Conservation (phyloP, 2,329 filamentous ascomycete genomes). For the Fusarium sp. region DNA sequence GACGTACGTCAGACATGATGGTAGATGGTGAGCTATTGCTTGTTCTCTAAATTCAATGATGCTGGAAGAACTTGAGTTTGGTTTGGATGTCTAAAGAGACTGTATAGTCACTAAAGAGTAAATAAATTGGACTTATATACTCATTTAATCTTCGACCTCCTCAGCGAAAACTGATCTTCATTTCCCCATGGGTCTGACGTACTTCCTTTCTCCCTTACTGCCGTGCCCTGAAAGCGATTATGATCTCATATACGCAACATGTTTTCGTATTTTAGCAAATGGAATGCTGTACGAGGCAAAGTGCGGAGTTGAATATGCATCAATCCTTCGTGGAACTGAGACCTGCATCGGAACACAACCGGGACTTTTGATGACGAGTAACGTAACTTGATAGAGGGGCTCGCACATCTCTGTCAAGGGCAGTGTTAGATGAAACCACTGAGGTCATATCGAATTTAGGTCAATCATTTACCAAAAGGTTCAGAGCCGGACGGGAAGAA, state of each 20-base stretch:
- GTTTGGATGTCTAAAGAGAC: background rate
- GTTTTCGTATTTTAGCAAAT: background rate
- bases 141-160: no score
- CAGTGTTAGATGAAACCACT: background rate
- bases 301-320: background rate
- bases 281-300: background rate
- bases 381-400: background rate
- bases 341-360: background rate
- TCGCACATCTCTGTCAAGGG: background rate
- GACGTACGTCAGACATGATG: conserved; percentile 26
- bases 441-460: conserved; percentile 6
- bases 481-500: fast-evolving
- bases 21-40: background rate
- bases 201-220: background rate
- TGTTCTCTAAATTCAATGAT: background rate
- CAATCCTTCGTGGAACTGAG: background rate
- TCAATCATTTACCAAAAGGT: fast-evolving
- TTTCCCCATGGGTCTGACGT: background rate
- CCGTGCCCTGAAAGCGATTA: background rate
- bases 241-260: background rate
- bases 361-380: background rate
- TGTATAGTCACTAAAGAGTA: background rate
- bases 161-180: background rate
- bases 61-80: background rate
- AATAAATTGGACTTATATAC: background rate